Conservation (phyloP, 192 early-diverging fungal genomes). For the Coemansia sp. region DNA sequence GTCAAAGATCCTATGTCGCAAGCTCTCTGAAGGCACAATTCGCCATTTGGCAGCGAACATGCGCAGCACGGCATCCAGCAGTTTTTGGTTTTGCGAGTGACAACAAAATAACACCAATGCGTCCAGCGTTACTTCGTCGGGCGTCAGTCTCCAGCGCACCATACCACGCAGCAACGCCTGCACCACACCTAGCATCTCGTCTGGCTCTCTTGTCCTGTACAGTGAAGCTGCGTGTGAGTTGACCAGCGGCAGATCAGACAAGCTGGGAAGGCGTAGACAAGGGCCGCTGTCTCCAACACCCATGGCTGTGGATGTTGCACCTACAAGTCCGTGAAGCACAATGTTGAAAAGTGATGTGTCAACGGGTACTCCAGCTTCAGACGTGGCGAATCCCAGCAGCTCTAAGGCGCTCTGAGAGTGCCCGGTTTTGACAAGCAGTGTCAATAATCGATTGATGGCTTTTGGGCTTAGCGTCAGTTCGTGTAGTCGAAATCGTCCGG, state of each 20-base stretch:
- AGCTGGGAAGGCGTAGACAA: background rate
- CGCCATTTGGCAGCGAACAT: conserved; percentile 38
- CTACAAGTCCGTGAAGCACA: conserved; percentile 23
- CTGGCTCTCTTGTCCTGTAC: conserved; percentile 12
- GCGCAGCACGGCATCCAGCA: conserved; percentile 23
- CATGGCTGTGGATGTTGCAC: background rate
- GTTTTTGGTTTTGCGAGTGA: background rate
- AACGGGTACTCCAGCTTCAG: conserved; percentile 33
- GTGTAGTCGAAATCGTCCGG: conserved; percentile 36
- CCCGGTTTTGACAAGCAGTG: conserved; percentile 17
- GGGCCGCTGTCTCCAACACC: background rate
- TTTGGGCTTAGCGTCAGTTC: conserved; percentile 41
- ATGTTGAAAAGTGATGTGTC: conserved; percentile 40
- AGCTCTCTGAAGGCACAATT: conserved; percentile 23
- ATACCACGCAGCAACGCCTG: conserved; percentile 37
- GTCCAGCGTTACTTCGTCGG: conserved; percentile 31
- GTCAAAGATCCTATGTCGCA: conserved; percentile 19
- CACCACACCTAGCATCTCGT: conserved; percentile 5
- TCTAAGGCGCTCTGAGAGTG: conserved; percentile 15
- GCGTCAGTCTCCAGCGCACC: conserved; percentile 27
- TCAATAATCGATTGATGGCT: conserved; percentile 23
- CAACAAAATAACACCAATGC: conserved; percentile 32
- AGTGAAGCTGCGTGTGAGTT: conserved; percentile 18
- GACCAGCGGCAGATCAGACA: conserved; percentile 19
- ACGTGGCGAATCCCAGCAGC: conserved; percentile 38